These are phyloP conservation scores for Penicillium frequentans DNA, from an alignment of 2,329 filamentous ascomycete species.

Conservation along the genomic window DNA sequence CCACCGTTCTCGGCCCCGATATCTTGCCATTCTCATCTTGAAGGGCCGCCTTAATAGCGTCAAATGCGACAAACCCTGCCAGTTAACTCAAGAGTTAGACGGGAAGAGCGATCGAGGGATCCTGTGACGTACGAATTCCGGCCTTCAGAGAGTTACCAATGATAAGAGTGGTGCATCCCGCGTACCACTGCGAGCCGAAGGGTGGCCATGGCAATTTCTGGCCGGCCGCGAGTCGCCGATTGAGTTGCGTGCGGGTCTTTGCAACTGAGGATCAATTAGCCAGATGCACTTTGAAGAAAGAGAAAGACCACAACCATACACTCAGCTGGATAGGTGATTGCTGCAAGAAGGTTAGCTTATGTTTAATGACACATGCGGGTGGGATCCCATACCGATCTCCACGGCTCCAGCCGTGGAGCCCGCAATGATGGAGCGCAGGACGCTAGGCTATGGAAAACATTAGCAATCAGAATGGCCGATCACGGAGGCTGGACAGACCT, in stretches of 20 bases:
- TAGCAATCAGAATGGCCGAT: conserved; percentile 12
- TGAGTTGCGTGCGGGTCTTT: conserved; percentile 92
- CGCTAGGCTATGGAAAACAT: conserved; percentile 64
- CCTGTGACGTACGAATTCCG: conserved; percentile 70
- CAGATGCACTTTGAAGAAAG: neutral
- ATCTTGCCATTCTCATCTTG: conserved; percentile 84
- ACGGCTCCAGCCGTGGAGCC: conserved; percentile 91
- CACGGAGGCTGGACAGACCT: conserved; percentile 28
- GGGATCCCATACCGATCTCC: conserved; percentile 70
- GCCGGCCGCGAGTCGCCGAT: conserved; percentile 74
- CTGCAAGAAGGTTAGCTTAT: conserved; percentile 40
- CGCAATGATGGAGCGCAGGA: conserved; percentile 84
- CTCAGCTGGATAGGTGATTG: conserved; percentile 92
- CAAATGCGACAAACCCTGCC: conserved; percentile 87
- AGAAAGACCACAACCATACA: conserved; percentile 55
- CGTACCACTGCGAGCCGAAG: conserved; percentile 94
- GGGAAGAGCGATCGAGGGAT: neutral
- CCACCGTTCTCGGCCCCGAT: conserved; percentile 83
- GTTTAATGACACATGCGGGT: neutral
- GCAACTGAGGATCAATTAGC: conserved; percentile 60
- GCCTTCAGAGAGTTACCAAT: conserved; percentile 97
- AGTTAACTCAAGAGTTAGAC: neutral
- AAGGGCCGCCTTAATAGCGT: conserved; percentile 84
- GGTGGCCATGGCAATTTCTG: conserved; percentile 93
- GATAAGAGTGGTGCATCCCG: conserved; percentile 93